Conservation (phyloP, 129 eudicot genomes). For the Helichrysum umbraculigerum region DNA sequence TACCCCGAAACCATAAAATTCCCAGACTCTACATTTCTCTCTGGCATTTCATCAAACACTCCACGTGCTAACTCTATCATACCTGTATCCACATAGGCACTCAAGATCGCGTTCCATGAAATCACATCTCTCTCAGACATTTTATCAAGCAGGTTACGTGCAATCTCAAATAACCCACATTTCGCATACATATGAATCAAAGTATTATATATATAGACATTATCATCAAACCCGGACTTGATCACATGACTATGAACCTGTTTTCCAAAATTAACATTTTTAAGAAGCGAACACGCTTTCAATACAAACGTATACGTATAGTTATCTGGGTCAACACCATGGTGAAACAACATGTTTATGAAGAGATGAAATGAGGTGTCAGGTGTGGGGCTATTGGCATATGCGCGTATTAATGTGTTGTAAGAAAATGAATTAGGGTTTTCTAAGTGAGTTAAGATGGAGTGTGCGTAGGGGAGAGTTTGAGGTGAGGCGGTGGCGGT, state of each 20-base stretch:
- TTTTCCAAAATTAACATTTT: slow-evolving; percentile 12
- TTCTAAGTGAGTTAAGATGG: slow-evolving; percentile 42
- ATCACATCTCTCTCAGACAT: slow-evolving; percentile 40
- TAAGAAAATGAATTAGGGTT: slow-evolving; percentile 43
- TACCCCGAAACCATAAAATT: slow-evolving; percentile 53
- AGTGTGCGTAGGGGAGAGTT: slow-evolving; percentile 40
- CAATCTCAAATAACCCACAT: slow-evolving; percentile 32
- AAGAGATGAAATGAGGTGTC: slow-evolving; percentile 23
- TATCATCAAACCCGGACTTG: slow-evolving; percentile 26
- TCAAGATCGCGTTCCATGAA: slow-evolving; percentile 52
- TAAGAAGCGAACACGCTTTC: slow-evolving; percentile 41
- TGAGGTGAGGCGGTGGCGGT: slow-evolving; percentile 22
- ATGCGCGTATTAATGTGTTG: slow-evolving; percentile 46
- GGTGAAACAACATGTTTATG: slow-evolving; percentile 32
- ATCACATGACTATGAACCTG: slow-evolving; percentile 42
- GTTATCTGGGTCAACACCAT: slow-evolving; percentile 38
- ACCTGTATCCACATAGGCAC: slow-evolving; percentile 45
- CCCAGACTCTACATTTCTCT: slow-evolving; percentile 49
- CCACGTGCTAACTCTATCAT: slow-evolving; percentile 29
- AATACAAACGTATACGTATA: slow-evolving; percentile 34
- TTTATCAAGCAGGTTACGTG: slow-evolving; percentile 44
- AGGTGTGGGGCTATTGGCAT: slow-evolving; percentile 38
- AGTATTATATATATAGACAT: slow-evolving; percentile 40
- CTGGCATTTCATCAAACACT: slow-evolving; percentile 50
- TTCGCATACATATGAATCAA: slow-evolving; percentile 49